phyloP scores from a whole-genome alignment of 495 filamentous ascomycete species.

The Aspergillus sclerotiicarbonarius region DNA sequence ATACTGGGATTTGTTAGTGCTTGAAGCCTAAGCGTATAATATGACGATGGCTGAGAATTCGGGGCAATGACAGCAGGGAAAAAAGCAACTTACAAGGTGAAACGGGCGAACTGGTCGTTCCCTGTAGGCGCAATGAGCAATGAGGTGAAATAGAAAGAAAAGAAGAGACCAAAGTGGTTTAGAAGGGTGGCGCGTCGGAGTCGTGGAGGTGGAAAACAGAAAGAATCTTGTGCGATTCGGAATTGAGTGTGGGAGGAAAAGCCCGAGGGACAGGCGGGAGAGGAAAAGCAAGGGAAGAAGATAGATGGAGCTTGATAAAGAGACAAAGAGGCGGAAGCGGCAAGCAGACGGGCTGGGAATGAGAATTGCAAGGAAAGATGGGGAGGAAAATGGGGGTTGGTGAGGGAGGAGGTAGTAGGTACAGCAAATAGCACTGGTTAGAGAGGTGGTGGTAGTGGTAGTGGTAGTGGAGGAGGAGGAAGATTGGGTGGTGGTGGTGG shows the following conservation, averaged over 20 bases:
- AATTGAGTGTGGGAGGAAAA: conserved; percentile 19
- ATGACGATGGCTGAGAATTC: conserved; percentile 5
- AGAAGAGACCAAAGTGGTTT: conserved; percentile 5
- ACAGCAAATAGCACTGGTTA: neutral
- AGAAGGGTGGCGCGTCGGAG: conserved; percentile 10
- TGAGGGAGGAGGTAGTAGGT: neutral
- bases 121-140: conserved; percentile 26
- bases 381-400: conserved; percentile 18
- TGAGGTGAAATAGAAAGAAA: conserved; percentile 23
- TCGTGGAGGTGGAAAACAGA: conserved; percentile 17
- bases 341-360: neutral
- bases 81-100: conserved; percentile 7
- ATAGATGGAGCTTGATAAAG: conserved; percentile 3
- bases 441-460: neutral
- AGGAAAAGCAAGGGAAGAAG: conserved; percentile 1
- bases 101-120: conserved; percentile 19
- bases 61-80: conserved; percentile 1
- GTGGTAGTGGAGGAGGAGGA: neutral
- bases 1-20: conserved; percentile 16
- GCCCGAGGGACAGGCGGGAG: conserved; percentile 7
- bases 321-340: conserved; percentile 3
- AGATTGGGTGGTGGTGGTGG: neutral
- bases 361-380: conserved; percentile 9
- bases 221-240: conserved; percentile 35
- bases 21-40: conserved; percentile 3